These are phyloP conservation scores for Cutaneotrichosporon mucoides DNA, from an alignment of 1,284 basidiomycete species.

Conservation along the genomic window DNA sequence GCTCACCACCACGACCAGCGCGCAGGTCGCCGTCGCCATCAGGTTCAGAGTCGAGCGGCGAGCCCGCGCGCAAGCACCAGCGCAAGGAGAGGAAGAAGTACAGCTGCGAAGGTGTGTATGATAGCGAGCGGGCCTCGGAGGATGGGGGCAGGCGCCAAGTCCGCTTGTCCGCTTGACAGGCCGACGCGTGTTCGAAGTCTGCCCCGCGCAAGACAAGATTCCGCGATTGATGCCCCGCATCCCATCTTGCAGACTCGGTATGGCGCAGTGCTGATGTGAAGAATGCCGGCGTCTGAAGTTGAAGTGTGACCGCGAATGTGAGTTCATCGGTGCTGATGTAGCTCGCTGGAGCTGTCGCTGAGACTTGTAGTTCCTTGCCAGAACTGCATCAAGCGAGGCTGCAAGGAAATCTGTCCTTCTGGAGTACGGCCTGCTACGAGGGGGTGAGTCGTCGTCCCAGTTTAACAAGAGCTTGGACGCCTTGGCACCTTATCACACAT, in stretches of 20 bases:
- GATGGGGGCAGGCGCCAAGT: background rate
- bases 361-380: conserved; percentile 26
- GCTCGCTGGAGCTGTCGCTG: background rate
- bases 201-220: too few relatives aligned
- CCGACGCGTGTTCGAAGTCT: too few relatives aligned
- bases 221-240: too few relatives aligned
- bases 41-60: background rate
- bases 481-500: too few relatives aligned
- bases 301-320: conserved; percentile 26
- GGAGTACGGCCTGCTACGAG: conserved; percentile 22
- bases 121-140: background rate
- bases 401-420: conserved; percentile 30
- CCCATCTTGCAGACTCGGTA: too few relatives aligned
- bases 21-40: conserved; percentile 6
- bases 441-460: conserved; percentile 8
- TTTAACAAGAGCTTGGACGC: too few relatives aligned
- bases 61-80: background rate
- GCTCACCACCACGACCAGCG: background rate
- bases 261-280: conserved; percentile 1
- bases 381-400: conserved; percentile 30
- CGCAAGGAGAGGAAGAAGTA: conserved; percentile 10
- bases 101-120: conserved; percentile 5
- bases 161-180: background rate
- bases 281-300: conserved; percentile 29
- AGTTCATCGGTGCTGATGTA: background rate